Percentiles rank a stretch among this genome's conserved stretches.
These are phyloP conservation scores for Carex sylvatica DNA, from an alignment of 202 grass and related monocot genomes.

Conservation along the genomic window DNA sequence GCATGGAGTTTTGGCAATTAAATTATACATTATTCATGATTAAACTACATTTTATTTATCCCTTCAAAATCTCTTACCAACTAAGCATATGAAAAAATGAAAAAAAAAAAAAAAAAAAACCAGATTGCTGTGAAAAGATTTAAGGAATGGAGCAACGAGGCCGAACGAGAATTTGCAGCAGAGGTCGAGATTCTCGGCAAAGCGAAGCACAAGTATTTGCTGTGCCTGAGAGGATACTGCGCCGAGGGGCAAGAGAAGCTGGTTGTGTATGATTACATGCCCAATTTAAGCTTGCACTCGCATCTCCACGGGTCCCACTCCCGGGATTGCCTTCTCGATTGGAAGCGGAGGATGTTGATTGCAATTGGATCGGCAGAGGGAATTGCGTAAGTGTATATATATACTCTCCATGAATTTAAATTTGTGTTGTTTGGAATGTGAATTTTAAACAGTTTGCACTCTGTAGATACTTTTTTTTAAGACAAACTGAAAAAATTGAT, in stretches of 20 bases:
- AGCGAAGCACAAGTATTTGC: slow-evolving; percentile 70
- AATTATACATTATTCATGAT: neutral
- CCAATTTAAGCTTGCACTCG: slow-evolving; percentile 76
- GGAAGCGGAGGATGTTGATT: slow-evolving; percentile 73
- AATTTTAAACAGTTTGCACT: neutral
- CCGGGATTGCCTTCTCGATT: slow-evolving; percentile 62
- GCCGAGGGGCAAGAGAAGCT: slow-evolving; percentile 81
- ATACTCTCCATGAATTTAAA: neutral
- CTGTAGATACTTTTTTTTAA: neutral
- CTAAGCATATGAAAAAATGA: neutral
- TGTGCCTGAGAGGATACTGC: slow-evolving; percentile 85
- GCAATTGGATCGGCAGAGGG: slow-evolving; percentile 77
- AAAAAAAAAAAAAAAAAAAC: neutral
- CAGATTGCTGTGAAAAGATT: slow-evolving; percentile 96
- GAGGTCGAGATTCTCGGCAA: slow-evolving; percentile 73
- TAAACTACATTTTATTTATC: neutral
- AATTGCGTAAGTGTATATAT: slow-evolving; percentile 61
- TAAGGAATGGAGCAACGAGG: slow-evolving; percentile 84
- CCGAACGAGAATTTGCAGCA: slow-evolving; percentile 60
- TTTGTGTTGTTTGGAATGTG: neutral
- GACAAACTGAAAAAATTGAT: neutral
- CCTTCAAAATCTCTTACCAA: neutral
- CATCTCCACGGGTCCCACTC: slow-evolving; percentile 91
- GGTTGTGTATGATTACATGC: slow-evolving; percentile 91
- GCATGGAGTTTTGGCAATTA: neutral